Evolutionary conservation across 192 early-diverging fungal genomes (phyloP).

Genomic region (Glomus cerebriforme): DNA sequence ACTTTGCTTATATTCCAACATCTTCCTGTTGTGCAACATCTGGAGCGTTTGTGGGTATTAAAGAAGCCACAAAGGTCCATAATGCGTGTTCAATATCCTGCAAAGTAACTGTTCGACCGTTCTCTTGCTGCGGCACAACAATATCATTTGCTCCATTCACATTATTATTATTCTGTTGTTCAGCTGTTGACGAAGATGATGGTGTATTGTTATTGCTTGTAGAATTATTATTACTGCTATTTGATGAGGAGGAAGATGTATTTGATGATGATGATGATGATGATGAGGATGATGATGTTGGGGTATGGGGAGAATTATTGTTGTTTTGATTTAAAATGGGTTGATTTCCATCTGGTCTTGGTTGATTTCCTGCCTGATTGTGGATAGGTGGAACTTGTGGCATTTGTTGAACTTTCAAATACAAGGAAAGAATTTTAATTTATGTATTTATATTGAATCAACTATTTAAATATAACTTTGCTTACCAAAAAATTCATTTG

Average conservation of each 20-base stretch:
- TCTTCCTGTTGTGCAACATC: constrained; percentile 34
- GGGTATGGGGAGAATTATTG: background rate
- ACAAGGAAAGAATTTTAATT: background rate
- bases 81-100: constrained; percentile 44
- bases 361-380: background rate
- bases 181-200: background rate
- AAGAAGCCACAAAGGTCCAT: constrained; percentile 45
- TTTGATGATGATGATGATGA: background rate
- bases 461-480: background rate
- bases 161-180: constrained; percentile 3
- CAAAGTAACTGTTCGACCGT: constrained; percentile 31
- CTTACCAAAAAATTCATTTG: constrained; percentile 12
- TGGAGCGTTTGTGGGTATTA: constrained; percentile 42
- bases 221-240: background rate
- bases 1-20: background rate
- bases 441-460: background rate
- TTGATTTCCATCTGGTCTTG: background rate
- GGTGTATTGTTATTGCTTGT: background rate
- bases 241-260: background rate
- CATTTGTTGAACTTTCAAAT: constrained; percentile 21
- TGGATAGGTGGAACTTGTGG: background rate
- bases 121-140: background rate
- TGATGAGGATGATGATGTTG: background rate
- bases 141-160: background rate
- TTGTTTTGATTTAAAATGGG: background rate